These are phyloP conservation scores for Clausena lansium DNA, from an alignment of 345 rosid species.

Conservation along the genomic window DNA sequence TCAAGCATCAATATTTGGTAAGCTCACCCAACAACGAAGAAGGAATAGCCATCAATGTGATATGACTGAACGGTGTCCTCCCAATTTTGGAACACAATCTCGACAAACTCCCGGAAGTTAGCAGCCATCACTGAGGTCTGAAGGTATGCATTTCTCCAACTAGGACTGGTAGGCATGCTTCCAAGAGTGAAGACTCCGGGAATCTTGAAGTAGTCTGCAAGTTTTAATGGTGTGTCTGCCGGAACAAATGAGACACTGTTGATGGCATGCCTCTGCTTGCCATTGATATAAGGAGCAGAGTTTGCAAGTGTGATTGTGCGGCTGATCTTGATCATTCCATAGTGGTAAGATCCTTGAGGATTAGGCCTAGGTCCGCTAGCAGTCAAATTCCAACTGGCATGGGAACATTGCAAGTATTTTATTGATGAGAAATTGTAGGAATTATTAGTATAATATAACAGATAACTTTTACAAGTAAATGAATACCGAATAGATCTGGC, in stretches of 20 bases:
- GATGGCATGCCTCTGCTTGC: slow-evolving; percentile 83
- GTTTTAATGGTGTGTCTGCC: slow-evolving; percentile 83
- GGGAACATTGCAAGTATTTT: neutral
- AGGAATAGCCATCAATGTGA: slow-evolving; percentile 80
- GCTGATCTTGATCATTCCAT: slow-evolving; percentile 74
- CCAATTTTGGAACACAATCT: slow-evolving; percentile 83
- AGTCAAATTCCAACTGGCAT: slow-evolving; percentile 73
- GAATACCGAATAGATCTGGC: slow-evolving; percentile 79
- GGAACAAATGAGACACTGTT: slow-evolving; percentile 72
- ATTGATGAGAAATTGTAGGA: neutral
- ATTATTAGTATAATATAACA: neutral
- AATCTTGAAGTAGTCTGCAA: slow-evolving; percentile 85
- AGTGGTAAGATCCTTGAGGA: slow-evolving; percentile 98
- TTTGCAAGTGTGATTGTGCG: slow-evolving; percentile 68
- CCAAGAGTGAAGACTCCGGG: slow-evolving; percentile 79
- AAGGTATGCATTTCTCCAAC: slow-evolving; percentile 60
- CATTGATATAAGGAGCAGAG: slow-evolving; percentile 75
- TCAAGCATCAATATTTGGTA: neutral
- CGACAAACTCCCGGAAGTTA: slow-evolving; percentile 65
- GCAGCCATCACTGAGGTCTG: slow-evolving; percentile 74
- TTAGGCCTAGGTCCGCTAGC: slow-evolving; percentile 97
- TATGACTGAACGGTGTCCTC: slow-evolving; percentile 82
- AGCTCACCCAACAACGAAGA: slow-evolving; percentile 88
- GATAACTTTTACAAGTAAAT: neutral
- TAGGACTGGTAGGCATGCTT: slow-evolving; percentile 65